phyloP scores from a whole-genome alignment of 768 basidiomycete species.

The Melanogaster broomeanus region DNA sequence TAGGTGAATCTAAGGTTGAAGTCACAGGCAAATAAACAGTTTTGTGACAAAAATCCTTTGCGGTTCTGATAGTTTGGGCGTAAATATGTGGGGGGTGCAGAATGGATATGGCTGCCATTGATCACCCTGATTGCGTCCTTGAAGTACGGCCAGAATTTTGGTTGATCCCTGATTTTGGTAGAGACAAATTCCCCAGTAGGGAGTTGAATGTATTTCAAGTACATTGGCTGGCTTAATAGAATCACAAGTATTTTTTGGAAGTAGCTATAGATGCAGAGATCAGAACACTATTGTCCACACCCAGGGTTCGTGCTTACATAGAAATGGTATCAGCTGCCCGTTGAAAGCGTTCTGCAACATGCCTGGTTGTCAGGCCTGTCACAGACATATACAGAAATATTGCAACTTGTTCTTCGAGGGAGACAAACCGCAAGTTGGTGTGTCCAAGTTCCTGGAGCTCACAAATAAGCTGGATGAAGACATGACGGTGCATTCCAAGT shows the following conservation, averaged over 20 bases:
- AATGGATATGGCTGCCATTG: slow-evolving; percentile 24
- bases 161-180: slow-evolving; percentile 27
- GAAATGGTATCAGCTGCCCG: too few relatives aligned
- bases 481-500: slow-evolving; percentile 29
- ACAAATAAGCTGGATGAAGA: slow-evolving; percentile 28
- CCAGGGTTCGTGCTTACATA: too few relatives aligned
- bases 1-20: slow-evolving; percentile 17
- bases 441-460: slow-evolving; percentile 24
- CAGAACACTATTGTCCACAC: too few relatives aligned
- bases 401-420: slow-evolving; percentile 37
- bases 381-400: slow-evolving; percentile 33
- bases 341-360: too few relatives aligned
- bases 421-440: slow-evolving; percentile 20
- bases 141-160: too few relatives aligned
- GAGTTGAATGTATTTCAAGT: too few relatives aligned
- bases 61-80: slow-evolving; percentile 3
- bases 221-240: too few relatives aligned
- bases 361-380: too few relatives aligned
- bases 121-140: slow-evolving; percentile 26
- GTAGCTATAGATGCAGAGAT: slow-evolving; percentile 23
- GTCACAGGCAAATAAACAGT: slow-evolving; percentile 14
- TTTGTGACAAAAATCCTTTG: slow-evolving; percentile 10
- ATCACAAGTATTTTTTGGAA: too few relatives aligned
- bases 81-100: background rate
- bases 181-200: slow-evolving; percentile 12